These are phyloP conservation scores for Tympanopsis confertula DNA, from an alignment of 2,329 filamentous ascomycete genomes.

Conservation along the genomic window DNA sequence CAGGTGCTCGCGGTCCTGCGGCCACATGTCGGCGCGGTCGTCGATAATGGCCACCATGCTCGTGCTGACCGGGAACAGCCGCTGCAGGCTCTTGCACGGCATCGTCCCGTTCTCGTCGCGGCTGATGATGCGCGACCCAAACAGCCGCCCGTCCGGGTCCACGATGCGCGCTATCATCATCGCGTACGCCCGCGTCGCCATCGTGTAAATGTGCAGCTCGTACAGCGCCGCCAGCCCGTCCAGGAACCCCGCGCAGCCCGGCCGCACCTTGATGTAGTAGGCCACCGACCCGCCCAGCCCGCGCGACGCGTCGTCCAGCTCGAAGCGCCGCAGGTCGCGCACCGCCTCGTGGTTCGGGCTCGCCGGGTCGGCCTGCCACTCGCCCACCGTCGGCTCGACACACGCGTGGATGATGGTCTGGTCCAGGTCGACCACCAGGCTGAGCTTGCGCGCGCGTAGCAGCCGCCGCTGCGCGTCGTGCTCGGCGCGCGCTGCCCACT, in stretches of 20 bases:
- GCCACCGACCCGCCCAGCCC: conserved; percentile 63
- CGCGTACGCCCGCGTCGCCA: conserved; percentile 96
- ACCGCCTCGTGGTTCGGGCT: conserved; percentile 89
- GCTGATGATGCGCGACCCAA: conserved; percentile 89
- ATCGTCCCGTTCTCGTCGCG: conserved; percentile 94
- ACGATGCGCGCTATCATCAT: conserved; percentile 84
- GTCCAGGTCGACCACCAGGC: conserved; percentile 89
- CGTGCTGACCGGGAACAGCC: conserved; percentile 89
- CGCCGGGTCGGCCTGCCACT: conserved; percentile 80
- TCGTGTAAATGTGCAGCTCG: conserved; percentile 96
- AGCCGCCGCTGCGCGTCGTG: conserved; percentile 77
- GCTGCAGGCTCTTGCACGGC: conserved; percentile 76
- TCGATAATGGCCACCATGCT: conserved; percentile 99
- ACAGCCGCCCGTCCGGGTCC: conserved; percentile 78
- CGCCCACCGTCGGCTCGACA: conserved; percentile 87
- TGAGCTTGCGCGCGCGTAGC: conserved; percentile 71
- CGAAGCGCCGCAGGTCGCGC: conserved; percentile 78
- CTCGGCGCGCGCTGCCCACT: conserved; percentile 71
- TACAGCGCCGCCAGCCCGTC: conserved; percentile 68
- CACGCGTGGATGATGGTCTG: conserved; percentile 98
- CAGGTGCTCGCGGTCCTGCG: conserved; percentile 76
- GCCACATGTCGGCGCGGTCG: conserved; percentile 92
- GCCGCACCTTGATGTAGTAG: conserved; percentile 97
- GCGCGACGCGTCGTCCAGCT: conserved; percentile 68
- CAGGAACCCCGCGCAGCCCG: conserved; percentile 72